Conservation (phyloP, 2,329 filamentous ascomycete species). For the Ustilaginoidea virens region DNA sequence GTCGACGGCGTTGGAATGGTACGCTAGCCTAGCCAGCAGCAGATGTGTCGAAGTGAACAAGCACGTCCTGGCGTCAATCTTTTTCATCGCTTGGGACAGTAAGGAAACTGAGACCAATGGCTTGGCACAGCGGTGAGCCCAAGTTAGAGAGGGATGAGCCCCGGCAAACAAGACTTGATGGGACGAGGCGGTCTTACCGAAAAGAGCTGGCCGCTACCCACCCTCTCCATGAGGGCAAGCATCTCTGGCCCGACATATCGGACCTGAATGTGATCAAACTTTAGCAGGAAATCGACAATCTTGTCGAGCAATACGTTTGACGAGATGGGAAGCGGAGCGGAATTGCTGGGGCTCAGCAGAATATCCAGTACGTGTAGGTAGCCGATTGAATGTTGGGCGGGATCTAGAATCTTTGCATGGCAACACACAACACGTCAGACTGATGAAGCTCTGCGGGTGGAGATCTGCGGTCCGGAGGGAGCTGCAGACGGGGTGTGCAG, state of each 20-base stretch:
- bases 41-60: constrained; percentile 53
- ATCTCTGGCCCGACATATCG: constrained; percentile 32
- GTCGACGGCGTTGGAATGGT: constrained; percentile 35
- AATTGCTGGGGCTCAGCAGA: constrained; percentile 13
- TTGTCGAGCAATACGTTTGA: constrained; percentile 22
- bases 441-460: too few relatives aligned
- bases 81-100: constrained; percentile 39
- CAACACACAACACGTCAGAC: too few relatives aligned
- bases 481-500: too few relatives aligned
- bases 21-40: constrained; percentile 40
- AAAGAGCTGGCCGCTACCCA: constrained; percentile 23
- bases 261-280: constrained; percentile 35
- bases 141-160: constrained; percentile 1
- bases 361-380: constrained; percentile 32
- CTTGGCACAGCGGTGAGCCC: constrained; percentile 15
- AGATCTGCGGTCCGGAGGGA: too few relatives aligned
- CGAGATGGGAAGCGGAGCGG: constrained; percentile 16
- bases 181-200: constrained; percentile 18
- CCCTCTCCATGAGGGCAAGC: constrained; percentile 25
- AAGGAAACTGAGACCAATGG: constrained; percentile 29
- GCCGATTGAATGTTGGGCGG: constrained; percentile 33
- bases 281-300: constrained; percentile 27
- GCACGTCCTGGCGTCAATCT: constrained; percentile 49
- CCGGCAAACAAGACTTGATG: too few relatives aligned
- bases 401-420: constrained; percentile 26